Percentiles rank a stretch among this genome's conserved stretches.
Conservation (phyloP, 345 rosid species). For the Moringa oleifera region DNA sequence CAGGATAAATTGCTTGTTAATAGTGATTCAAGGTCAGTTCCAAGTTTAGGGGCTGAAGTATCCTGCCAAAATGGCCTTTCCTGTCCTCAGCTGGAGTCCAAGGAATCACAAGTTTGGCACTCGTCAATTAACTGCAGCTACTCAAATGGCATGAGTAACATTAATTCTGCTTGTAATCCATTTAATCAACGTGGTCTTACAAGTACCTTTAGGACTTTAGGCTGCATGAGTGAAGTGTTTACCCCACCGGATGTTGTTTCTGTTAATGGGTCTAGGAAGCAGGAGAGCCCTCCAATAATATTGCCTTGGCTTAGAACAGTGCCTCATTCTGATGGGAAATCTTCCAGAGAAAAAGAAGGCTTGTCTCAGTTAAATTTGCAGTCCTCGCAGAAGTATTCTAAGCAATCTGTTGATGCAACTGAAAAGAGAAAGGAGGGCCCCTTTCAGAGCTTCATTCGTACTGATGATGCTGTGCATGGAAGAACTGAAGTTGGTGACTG, state of each 20-base stretch:
- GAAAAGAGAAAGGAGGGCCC: conserved; percentile 24
- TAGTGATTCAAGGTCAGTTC: conserved; percentile 25
- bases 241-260: conserved; percentile 11
- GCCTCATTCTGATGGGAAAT: conserved; percentile 21
- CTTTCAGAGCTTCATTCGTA: conserved; percentile 25
- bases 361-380: conserved; percentile 31
- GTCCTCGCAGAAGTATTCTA: conserved; percentile 25
- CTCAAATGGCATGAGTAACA: conserved; percentile 15
- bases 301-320: conserved; percentile 45
- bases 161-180: conserved; percentile 22
- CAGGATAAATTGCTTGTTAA: conserved; percentile 16
- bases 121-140: conserved; percentile 16
- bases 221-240: conserved; percentile 15
- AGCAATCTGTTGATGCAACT: conserved; percentile 24
- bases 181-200: conserved; percentile 9
- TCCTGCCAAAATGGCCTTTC: conserved; percentile 26
- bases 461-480: conserved; percentile 23
- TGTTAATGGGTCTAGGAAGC: conserved; percentile 11
- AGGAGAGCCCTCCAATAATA: conserved; percentile 15
- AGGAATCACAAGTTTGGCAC: conserved; percentile 20
- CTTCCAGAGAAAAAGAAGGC: conserved; percentile 28
- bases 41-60: conserved; percentile 22
- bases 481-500: conserved; percentile 26
- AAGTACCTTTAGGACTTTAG: conserved; percentile 9
- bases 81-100: conserved; percentile 38